Conservation (phyloP, 169 alveolate genomes). For the Plasmodium chabaudi region DNA sequence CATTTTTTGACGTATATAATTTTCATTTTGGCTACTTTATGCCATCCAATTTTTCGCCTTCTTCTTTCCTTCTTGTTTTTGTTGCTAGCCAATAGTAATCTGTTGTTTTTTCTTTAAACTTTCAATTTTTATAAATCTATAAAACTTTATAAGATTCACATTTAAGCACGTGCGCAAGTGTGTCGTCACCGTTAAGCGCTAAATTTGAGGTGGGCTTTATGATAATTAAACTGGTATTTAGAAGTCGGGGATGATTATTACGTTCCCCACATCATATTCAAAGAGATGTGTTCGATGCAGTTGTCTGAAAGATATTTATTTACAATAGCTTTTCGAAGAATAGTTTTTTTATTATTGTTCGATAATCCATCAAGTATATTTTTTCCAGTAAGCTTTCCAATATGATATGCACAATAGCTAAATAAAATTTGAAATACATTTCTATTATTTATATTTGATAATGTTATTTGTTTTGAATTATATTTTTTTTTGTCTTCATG, state of each 20-base stretch:
- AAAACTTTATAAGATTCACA: too few relatives aligned
- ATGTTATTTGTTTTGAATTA: slow-evolving; percentile 15
- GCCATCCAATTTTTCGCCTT: neutral
- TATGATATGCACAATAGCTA: slow-evolving; percentile 53
- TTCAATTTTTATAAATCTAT: too few relatives aligned
- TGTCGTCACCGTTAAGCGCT: too few relatives aligned
- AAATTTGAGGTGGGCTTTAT: too few relatives aligned
- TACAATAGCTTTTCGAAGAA: slow-evolving; percentile 35
- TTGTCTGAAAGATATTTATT: slow-evolving; percentile 24
- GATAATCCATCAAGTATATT: slow-evolving; percentile 35
- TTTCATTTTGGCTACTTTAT: neutral
- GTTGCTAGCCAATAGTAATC: neutral
- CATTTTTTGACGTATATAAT: neutral
- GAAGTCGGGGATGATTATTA: neutral
- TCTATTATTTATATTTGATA: slow-evolving; percentile 19
- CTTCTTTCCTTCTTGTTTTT: neutral
- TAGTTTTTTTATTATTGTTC: slow-evolving; percentile 27
- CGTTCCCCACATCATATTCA: slow-evolving; percentile 67
- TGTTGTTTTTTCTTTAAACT: too few relatives aligned
- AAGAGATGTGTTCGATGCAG: slow-evolving; percentile 26
- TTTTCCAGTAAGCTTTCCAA: slow-evolving; percentile 22
- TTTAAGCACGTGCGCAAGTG: too few relatives aligned
- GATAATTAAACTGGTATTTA: too few relatives aligned
- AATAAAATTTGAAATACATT: slow-evolving; percentile 13
- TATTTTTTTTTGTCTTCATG: slow-evolving; percentile 14